Conservation (phyloP, 768 basidiomycete genomes). For the Boletus rubescentipes region DNA sequence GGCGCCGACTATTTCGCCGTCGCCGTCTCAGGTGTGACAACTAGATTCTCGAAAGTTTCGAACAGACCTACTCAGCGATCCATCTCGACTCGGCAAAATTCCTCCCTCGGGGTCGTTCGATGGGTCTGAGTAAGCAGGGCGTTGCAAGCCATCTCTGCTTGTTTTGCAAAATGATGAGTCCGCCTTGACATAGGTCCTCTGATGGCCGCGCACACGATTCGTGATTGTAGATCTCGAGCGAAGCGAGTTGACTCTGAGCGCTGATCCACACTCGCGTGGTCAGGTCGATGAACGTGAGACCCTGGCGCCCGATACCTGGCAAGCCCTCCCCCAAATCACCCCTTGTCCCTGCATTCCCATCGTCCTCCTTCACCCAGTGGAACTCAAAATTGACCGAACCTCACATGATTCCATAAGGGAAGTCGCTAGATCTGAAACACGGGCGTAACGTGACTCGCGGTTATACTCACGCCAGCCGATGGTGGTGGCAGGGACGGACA, state of each 20-base stretch:
- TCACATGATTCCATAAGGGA: neutral
- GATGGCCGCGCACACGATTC: conserved; percentile 5
- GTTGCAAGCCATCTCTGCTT: too few relatives aligned
- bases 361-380: neutral
- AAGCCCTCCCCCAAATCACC: neutral
- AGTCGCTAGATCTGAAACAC: too few relatives aligned
- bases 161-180: neutral
- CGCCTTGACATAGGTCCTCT: neutral
- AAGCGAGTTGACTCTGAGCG: conserved; percentile 2
- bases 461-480: neutral
- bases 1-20: conserved; percentile 17
- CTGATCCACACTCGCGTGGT: conserved; percentile 13
- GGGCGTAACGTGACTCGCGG: neutral
- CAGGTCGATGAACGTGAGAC: conserved; percentile 2
- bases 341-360: conserved; percentile 3
- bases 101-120: neutral
- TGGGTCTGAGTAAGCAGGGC: neutral
- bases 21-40: neutral
- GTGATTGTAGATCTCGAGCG: conserved; percentile 1
- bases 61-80: neutral
- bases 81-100: too few relatives aligned
- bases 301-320: too few relatives aligned
- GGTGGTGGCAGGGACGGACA: neutral
- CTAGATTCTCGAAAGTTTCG: neutral
- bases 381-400: neutral